Conservation (phyloP, 306 rosid genomes). For the Vicia sativa region DNA sequence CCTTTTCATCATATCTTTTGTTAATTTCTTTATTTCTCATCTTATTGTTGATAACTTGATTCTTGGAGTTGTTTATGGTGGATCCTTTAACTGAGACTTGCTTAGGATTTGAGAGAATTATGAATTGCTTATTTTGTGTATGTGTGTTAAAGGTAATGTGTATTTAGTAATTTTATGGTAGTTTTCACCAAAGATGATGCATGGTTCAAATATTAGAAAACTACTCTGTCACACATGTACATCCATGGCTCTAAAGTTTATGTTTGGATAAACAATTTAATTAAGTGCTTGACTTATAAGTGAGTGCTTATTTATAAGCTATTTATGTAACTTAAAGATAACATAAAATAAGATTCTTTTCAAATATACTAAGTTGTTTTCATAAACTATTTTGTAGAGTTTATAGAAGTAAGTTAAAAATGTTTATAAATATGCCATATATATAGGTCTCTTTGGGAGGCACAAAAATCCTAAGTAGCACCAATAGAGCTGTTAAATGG, state of each 20-base stretch:
- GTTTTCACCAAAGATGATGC: no score
- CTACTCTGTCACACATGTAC: not conserved
- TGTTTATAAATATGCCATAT: not conserved
- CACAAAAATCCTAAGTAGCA: no score
- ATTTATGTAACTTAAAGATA: not conserved
- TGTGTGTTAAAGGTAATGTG: no score
- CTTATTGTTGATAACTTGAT: not conserved
- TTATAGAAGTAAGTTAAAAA: not conserved
- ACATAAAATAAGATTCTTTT: not conserved
- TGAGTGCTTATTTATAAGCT: not conserved
- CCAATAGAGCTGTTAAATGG: no score
- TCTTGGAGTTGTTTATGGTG: constrained; percentile 10
- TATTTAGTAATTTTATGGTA: no score
- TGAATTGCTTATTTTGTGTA: not conserved
- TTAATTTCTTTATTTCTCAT: not conserved
- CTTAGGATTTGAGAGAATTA: not conserved
- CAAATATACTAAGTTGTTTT: not conserved
- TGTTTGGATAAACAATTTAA: not conserved
- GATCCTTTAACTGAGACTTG: not conserved
- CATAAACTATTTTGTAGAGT: not conserved
- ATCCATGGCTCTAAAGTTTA: not conserved
- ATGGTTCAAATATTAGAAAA: no score
- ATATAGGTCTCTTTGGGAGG: no score
- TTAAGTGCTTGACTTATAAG: not conserved
- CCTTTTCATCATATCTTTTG: not conserved